Conservation (phyloP, 192 early-diverging fungal species). For the Rhizoclosmatium globosum region DNA sequence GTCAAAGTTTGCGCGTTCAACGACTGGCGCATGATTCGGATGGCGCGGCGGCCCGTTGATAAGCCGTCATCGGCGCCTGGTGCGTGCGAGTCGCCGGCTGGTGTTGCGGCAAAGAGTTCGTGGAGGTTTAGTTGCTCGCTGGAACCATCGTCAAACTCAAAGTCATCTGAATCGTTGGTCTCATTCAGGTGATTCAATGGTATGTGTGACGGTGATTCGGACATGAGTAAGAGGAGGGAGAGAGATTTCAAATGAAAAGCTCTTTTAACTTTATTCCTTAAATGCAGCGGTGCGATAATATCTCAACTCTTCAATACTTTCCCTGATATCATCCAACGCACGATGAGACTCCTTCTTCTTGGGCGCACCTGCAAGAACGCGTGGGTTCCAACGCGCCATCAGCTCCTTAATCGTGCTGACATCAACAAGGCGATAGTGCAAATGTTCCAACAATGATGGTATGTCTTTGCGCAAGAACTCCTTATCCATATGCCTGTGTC, state of each 20-base stretch:
- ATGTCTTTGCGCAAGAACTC: constrained; percentile 84
- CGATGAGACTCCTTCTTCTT: constrained; percentile 68
- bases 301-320: constrained; percentile 88
- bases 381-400: constrained; percentile 71
- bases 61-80: too few relatives aligned
- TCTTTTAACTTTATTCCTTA: constrained; percentile 34
- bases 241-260: not conserved
- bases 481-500: constrained; percentile 81
- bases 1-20: too few relatives aligned
- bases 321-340: constrained; percentile 92
- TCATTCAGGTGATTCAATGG: too few relatives aligned
- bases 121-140: too few relatives aligned
- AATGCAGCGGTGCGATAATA: constrained; percentile 77
- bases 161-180: too few relatives aligned
- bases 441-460: constrained; percentile 72
- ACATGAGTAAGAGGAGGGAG: too few relatives aligned
- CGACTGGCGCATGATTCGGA: too few relatives aligned
- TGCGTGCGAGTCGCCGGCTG: too few relatives aligned
- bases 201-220: too few relatives aligned
- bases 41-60: too few relatives aligned
- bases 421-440: constrained; percentile 88
- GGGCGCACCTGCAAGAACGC: constrained; percentile 60
- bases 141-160: too few relatives aligned
- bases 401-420: constrained; percentile 94
- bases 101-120: too few relatives aligned